A percentile compares a stretch with the other conserved stretches of the same genome.
phyloP scores from a whole-genome alignment of 345 rosid species.

The Acer negundo region DNA sequence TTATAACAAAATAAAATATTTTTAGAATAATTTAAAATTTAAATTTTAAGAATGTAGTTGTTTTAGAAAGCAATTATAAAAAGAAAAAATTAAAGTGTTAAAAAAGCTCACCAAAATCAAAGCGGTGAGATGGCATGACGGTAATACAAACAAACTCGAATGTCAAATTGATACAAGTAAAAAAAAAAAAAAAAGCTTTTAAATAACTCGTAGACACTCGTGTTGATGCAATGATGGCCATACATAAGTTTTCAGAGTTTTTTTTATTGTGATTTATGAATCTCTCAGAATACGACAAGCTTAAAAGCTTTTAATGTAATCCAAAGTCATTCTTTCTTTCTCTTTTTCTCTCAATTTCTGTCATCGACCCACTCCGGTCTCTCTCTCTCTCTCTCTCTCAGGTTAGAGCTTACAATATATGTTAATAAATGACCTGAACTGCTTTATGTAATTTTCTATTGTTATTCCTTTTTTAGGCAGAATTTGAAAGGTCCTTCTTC shows the following conservation, averaged over 20 bases:
- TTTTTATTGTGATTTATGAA: too few species aligned
- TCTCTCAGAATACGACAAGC: constrained; percentile 23
- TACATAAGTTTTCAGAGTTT: background rate
- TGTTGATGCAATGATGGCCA: background rate
- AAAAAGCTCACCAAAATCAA: too few species aligned
- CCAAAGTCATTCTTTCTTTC: background rate
- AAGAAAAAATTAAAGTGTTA: too few species aligned
- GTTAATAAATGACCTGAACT: background rate
- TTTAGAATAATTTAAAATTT: too few species aligned
- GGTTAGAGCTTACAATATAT: background rate
- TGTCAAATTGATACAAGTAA: constrained; percentile 10
- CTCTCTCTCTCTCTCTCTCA: too few species aligned
- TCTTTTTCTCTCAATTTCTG: background rate
- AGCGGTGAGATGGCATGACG: background rate
- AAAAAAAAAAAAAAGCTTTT: background rate
- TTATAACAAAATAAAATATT: too few species aligned
- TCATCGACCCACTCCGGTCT: background rate
- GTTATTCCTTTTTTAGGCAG: background rate
- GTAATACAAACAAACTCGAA: constrained; percentile 12
- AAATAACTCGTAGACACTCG: background rate
- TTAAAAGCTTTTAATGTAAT: constrained; percentile 17
- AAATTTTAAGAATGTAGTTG: too few species aligned
- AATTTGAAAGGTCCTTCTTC: background rate
- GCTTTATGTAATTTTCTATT: background rate
- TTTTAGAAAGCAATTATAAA: too few species aligned